phyloP scores from a whole-genome alignment of 2,329 filamentous ascomycete genomes.

The Colletotrichum costaricense region DNA sequence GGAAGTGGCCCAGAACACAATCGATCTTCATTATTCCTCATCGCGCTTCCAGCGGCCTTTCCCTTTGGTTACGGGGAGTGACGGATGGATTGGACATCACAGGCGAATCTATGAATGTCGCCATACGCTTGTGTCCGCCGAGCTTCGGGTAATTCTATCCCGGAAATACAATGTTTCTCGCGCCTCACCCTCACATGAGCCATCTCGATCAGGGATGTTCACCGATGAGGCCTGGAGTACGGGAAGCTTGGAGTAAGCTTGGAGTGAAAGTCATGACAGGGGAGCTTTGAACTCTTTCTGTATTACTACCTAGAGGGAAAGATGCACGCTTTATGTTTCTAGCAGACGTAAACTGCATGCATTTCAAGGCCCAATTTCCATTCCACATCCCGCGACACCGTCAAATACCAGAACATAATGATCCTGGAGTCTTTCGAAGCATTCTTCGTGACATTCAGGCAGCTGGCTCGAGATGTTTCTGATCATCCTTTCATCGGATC shows the following conservation, averaged over 20 bases:
- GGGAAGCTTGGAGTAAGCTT: neutral
- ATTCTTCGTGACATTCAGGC: no score
- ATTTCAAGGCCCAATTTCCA: neutral
- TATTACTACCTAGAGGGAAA: neutral
- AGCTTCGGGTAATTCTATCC: constrained; percentile 2
- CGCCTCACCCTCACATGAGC: constrained; percentile 4
- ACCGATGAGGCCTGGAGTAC: neutral
- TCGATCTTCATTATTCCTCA: constrained; percentile 15
- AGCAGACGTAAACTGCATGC: neutral
- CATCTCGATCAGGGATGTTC: neutral
- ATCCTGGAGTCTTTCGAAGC: no score
- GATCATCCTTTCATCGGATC: neutral
- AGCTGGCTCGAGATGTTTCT: no score
- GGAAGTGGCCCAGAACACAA: constrained; percentile 22
- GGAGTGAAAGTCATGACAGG: neutral
- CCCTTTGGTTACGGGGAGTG: neutral
- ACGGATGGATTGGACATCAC: no score
- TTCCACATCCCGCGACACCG: neutral
- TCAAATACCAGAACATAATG: neutral
- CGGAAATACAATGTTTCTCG: constrained; percentile 4
- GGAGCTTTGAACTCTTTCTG: neutral
- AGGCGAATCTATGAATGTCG: neutral
- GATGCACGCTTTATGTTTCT: no score
- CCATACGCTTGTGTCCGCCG: neutral
- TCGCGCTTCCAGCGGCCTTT: neutral